Percentiles rank a stretch among this genome's conserved stretches.
These are phyloP conservation scores for Thuja plicata DNA, from an alignment of 83 land plant genomes.

Conservation along the genomic window DNA sequence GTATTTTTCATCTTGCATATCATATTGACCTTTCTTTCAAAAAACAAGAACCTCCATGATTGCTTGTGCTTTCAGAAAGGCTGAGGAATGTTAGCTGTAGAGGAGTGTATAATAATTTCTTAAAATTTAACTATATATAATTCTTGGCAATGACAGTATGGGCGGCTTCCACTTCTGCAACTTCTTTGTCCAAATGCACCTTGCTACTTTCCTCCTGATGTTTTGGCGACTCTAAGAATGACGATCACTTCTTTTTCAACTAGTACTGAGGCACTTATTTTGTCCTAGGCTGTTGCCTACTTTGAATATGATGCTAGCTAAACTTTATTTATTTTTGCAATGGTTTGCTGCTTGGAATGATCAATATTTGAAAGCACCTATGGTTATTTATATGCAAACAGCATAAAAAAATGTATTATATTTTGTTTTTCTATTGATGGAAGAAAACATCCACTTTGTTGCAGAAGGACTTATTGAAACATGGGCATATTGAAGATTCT, in stretches of 20 bases:
- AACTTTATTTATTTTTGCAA: not conserved
- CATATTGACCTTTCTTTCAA: not conserved
- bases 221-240: conserved; percentile 47
- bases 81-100: not conserved
- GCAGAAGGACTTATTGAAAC: not conserved
- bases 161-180: conserved; percentile 73
- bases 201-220: conserved; percentile 76
- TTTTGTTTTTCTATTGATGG: not conserved
- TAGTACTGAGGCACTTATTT: not conserved
- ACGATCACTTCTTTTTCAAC: conserved; percentile 37
- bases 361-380: not conserved
- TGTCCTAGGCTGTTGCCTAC: conserved; percentile 7
- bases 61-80: not conserved
- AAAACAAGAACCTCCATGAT: not conserved
- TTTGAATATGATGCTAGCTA: conserved; percentile 4
- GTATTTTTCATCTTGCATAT: conserved; percentile 34
- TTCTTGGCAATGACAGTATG: conserved; percentile 57
- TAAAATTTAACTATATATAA: not conserved
- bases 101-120: not conserved
- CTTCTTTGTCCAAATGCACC: conserved; percentile 77
- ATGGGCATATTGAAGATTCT: not conserved
- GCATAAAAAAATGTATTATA: not conserved
- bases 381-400: not conserved
- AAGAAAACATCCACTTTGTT: not conserved
- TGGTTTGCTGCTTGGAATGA: not conserved